Evolutionary conservation across 2,329 filamentous ascomycete species (phyloP).

Genomic region (Teratosphaeria viscida): DNA sequence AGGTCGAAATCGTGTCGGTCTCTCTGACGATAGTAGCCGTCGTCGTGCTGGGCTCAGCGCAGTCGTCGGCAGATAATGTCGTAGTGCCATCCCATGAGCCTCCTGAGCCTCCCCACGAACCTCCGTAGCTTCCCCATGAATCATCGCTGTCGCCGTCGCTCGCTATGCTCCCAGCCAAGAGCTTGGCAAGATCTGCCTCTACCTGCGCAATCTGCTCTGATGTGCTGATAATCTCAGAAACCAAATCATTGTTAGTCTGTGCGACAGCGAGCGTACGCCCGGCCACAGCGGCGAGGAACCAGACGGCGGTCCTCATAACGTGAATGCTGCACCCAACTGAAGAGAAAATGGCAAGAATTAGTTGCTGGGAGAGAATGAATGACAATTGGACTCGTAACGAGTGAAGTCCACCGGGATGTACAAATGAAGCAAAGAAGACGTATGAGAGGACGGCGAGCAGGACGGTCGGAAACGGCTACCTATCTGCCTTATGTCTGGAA

Average conservation of each 20-base stretch:
- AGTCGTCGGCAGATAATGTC: neutral
- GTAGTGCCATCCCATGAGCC: neutral
- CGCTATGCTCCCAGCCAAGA: neutral
- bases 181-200: neutral
- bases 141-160: neutral
- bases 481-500: neutral
- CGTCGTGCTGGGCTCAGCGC: neutral
- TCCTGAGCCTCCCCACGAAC: neutral
- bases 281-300: constrained; percentile 4
- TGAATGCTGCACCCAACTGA: neutral
- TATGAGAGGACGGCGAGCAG: neutral
- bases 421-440: neutral
- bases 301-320: constrained; percentile 5
- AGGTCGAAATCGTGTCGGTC: too few relatives aligned
- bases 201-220: neutral
- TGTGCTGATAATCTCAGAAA: neutral
- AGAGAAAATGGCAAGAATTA: neutral
- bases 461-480: neutral
- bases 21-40: neutral
- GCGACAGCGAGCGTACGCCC: constrained; percentile 1
- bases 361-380: neutral
- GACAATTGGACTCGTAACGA: constrained; percentile 5
- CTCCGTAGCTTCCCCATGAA: neutral
- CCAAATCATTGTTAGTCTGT: neutral
- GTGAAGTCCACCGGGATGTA: constrained; percentile 4